Percentiles rank a stretch among this genome's conserved stretches.
Evolutionary conservation across 306 rosid genomes (phyloP).

Genomic region (Vigna unguiculata): DNA sequence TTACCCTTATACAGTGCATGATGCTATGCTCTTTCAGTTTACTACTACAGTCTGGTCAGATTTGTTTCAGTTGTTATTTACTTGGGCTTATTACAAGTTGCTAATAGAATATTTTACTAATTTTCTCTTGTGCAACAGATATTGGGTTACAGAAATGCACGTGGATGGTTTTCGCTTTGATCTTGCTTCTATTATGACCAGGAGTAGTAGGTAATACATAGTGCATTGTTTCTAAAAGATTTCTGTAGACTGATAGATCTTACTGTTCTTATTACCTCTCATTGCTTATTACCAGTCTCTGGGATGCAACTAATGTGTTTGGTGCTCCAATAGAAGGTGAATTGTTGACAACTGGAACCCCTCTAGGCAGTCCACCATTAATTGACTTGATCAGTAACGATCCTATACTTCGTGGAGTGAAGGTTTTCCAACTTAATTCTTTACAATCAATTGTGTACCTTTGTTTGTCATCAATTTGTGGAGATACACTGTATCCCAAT

Average conservation of each 20-base stretch:
- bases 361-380: constrained; percentile 86
- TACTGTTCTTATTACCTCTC: constrained; percentile 46
- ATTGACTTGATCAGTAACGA: constrained; percentile 91
- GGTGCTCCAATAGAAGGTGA: constrained; percentile 79
- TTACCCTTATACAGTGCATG: constrained; percentile 24
- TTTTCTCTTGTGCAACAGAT: constrained; percentile 61
- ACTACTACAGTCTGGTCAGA: constrained; percentile 35
- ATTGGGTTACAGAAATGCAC: constrained; percentile 97
- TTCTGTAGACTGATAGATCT: constrained; percentile 33
- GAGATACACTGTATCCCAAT: constrained; percentile 1
- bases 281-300: constrained; percentile 68
- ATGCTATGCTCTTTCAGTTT: constrained; percentile 21
- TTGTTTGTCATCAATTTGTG: constrained; percentile 9
- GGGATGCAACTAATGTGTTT: constrained; percentile 78
- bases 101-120: constrained; percentile 39
- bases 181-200: constrained; percentile 97
- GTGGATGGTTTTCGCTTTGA: constrained; percentile 99
- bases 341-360: constrained; percentile 78
- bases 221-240: constrained; percentile 30
- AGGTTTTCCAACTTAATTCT: constrained; percentile 63
- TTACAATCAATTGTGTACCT: constrained; percentile 18
- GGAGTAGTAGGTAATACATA: constrained; percentile 84
- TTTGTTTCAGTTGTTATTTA: constrained; percentile 30
- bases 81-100: constrained; percentile 16
- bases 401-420: constrained; percentile 85